Evolutionary conservation across 805 yeast genomes (phyloP).

Genomic region (Saccharomycopsis fibuligera): DNA sequence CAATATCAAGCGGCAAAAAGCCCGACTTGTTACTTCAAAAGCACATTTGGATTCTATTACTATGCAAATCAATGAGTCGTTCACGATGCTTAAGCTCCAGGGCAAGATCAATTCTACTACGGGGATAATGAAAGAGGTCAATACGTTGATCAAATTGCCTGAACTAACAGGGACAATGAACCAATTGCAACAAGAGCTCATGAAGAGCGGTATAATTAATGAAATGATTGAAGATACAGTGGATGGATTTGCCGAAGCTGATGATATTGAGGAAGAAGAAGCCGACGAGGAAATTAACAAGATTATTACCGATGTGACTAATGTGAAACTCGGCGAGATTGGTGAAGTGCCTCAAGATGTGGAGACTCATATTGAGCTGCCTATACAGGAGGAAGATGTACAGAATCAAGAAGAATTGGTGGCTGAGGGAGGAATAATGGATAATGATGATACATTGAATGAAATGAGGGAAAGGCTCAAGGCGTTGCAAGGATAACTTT

Average conservation of each 20-base stretch:
- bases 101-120: conserved; percentile 77
- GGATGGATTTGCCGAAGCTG: conserved; percentile 61
- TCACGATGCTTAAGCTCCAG: conserved; percentile 75
- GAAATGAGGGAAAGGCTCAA: conserved; percentile 86
- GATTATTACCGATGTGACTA: conserved; percentile 43
- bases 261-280: conserved; percentile 56
- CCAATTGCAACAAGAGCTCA: conserved; percentile 77
- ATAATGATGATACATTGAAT: conserved; percentile 66
- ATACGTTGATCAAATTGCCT: conserved; percentile 69
- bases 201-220: conserved; percentile 79
- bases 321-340: conserved; percentile 36
- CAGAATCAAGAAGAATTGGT: conserved; percentile 34
- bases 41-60: conserved; percentile 82
- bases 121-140: conserved; percentile 82
- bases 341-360: conserved; percentile 22
- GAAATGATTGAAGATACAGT: conserved; percentile 94
- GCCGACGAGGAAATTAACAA: conserved; percentile 58
- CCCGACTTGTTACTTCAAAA: conserved; percentile 67
- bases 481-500: conserved; percentile 61
- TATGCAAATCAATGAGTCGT: conserved; percentile 88
- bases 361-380: conserved; percentile 27
- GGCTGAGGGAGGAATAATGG: conserved; percentile 41
- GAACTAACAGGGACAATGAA: conserved; percentile 77
- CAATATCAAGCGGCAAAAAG: conserved; percentile 64
- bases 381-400: conserved; percentile 25